A percentile compares a stretch with the other conserved stretches of the same genome.
These are phyloP conservation scores for Moricandia moricandioides DNA, from an alignment of 345 rosid species.

Conservation along the genomic window DNA sequence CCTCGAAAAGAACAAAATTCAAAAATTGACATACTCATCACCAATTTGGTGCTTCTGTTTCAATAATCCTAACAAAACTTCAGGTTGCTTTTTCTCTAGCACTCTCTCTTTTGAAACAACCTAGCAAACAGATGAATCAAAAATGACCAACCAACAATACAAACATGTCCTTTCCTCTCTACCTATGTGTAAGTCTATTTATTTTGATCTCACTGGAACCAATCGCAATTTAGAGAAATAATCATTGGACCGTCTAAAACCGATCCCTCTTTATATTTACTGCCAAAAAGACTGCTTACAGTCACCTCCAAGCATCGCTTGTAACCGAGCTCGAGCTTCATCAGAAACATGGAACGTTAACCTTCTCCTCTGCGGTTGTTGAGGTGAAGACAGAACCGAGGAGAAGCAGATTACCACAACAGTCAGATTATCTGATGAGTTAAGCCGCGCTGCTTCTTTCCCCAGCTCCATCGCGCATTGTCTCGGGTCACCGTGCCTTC, in stretches of 20 bases:
- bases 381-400: slow-evolving; percentile 52
- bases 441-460: slow-evolving; percentile 67
- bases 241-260: slow-evolving; percentile 6
- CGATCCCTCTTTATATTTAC: slow-evolving; percentile 10
- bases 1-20: slow-evolving; percentile 3
- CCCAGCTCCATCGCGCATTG: slow-evolving; percentile 68
- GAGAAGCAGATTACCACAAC: slow-evolving; percentile 74
- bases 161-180: slow-evolving; percentile 23
- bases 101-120: slow-evolving; percentile 25
- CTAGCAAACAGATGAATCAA: slow-evolving; percentile 31
- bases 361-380: slow-evolving; percentile 44
- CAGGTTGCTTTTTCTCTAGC: slow-evolving; percentile 25
- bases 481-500: slow-evolving; percentile 69
- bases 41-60: slow-evolving; percentile 13
- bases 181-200: slow-evolving; percentile 11
- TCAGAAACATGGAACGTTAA: slow-evolving; percentile 66
- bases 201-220: slow-evolving; percentile 13
- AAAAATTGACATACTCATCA: slow-evolving; percentile 4
- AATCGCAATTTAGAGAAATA: slow-evolving; percentile 25
- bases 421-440: slow-evolving; percentile 65
- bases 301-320: slow-evolving; percentile 34
- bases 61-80: slow-evolving; percentile 36
- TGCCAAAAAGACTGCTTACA: slow-evolving; percentile 2
- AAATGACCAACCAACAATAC: slow-evolving; percentile 30
- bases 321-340: slow-evolving; percentile 45